phyloP scores from a whole-genome alignment of 768 basidiomycete genomes.

The Mycena leptocephala region DNA sequence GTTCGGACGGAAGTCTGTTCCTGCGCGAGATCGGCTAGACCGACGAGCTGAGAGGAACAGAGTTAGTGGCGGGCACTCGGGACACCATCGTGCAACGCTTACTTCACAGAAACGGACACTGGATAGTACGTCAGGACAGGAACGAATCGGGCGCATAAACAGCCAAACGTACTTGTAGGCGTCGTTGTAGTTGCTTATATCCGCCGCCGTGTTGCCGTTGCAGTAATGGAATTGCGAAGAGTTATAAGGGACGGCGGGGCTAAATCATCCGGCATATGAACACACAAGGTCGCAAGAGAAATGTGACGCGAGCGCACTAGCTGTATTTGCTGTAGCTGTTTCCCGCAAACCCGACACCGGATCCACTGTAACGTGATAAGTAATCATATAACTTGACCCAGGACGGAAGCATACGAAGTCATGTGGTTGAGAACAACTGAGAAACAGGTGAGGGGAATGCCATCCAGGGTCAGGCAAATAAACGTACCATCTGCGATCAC shows the following conservation, averaged over 20 bases:
- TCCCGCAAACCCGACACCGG: conserved; percentile 48
- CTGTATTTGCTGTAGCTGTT: conserved; percentile 40
- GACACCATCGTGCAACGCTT: neutral
- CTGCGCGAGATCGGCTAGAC: conserved; percentile 26
- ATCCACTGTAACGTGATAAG: conserved; percentile 10
- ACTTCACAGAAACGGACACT: conserved; percentile 33
- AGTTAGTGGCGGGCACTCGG: neutral
- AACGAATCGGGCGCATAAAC: no score
- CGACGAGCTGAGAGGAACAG: neutral
- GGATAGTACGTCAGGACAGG: neutral
- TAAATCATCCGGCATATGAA: neutral
- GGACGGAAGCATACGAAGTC: conserved; percentile 40
- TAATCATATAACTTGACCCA: neutral
- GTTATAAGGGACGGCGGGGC: conserved; percentile 36
- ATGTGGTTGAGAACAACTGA: conserved; percentile 61
- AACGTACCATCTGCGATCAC: conserved; percentile 47
- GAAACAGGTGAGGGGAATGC: neutral
- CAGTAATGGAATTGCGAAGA: conserved; percentile 36
- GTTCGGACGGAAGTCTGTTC: conserved; percentile 9
- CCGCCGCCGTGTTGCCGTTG: conserved; percentile 21
- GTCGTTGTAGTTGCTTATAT: conserved; percentile 25
- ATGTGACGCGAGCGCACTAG: conserved; percentile 26
- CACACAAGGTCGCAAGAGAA: neutral
- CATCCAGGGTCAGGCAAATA: no score
- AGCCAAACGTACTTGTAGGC: conserved; percentile 18